Evolutionary conservation across 225 moss, liverwort and hornwort genomes (phyloP), one percentile per base, ranked within the genome.

Genomic region (Pseudoscleropodium purum): DNA sequence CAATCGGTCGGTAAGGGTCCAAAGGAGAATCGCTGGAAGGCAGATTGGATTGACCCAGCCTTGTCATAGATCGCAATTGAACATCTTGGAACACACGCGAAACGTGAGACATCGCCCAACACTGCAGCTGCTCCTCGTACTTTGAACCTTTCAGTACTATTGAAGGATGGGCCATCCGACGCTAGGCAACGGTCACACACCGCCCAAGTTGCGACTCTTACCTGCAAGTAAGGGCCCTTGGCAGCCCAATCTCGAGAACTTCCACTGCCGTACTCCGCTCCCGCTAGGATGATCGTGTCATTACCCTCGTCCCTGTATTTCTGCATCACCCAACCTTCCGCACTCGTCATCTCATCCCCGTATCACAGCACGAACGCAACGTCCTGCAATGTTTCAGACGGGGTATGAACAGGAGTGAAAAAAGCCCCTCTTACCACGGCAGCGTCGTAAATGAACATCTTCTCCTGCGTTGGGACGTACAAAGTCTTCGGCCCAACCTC

Each of bases 231-330:
- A 20, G 98, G 98, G 62, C 98, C 98, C 80, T 99, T 99, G 20
- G 98, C 98, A 92, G 98, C 98, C 98, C 98, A 99, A 93, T 99
- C 98, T 89, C 98, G 96, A 87, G 98, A 99, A 89, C 98, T 99
- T 47, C 98, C 98, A 87, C 98, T 99, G 81, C 98, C 98, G 66
- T 99, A 99, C 89, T 99, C 98, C 63, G 98, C 95, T 88, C 98
- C 97, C 41, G 98, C 98, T 60, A 99, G 91, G 66, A 99, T 95
- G 31, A 97, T 95, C 52, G 92, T 95, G 66, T 96, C 95, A 21
- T 91, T 88, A n/a, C 97, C 98, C 61, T 92, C 96, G 12, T 97
- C 93, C 85, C 86, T 92, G 94, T 96, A 99, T 95, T 91, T 99
- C 98, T 99, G 95, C 88, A 91, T 59, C 41, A 84, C 23, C 49